Evolutionary conservation across 2,329 filamentous ascomycete genomes (phyloP).

Genomic region (Neofusicoccum parvum): DNA sequence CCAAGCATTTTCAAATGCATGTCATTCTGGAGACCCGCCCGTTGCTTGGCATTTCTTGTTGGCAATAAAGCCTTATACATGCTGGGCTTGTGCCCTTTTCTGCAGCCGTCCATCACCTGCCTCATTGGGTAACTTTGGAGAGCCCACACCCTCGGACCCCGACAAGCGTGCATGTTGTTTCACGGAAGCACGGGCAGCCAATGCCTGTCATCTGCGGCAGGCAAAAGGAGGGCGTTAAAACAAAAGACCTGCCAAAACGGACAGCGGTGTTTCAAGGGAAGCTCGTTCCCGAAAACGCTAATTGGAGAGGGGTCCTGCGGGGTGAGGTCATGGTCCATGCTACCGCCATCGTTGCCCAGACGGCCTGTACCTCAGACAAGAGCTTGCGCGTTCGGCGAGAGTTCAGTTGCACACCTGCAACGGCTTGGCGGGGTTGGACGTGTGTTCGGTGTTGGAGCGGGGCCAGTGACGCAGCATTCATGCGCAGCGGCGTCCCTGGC

Average conservation of each 20-base stretch:
- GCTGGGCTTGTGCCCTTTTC: not conserved
- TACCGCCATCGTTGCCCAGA: too few relatives aligned
- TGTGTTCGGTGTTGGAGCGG: not conserved
- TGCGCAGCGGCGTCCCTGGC: not conserved
- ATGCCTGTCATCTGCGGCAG: not conserved
- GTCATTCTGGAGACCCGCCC: not conserved
- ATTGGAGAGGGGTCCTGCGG: too few relatives aligned
- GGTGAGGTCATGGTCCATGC: too few relatives aligned
- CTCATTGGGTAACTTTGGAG: not conserved
- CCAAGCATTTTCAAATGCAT: not conserved
- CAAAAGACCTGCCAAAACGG: not conserved
- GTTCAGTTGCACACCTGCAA: not conserved
- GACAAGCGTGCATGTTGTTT: not conserved
- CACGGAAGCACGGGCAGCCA: not conserved
- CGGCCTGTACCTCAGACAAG: not conserved
- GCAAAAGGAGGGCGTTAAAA: not conserved
- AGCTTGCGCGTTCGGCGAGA: not conserved
- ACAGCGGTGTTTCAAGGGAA: not conserved
- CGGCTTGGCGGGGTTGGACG: not conserved
- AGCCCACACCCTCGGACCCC: not conserved
- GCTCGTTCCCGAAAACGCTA: not conserved
- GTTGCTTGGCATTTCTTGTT: not conserved
- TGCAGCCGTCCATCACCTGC: not conserved
- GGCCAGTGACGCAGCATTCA: not conserved
- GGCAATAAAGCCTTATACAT: too few relatives aligned